Evolutionary conservation across 1,139 yeast genomes (phyloP), one percentile per base, ranked within the genome.

Genomic region (Candida sp.): DNA sequence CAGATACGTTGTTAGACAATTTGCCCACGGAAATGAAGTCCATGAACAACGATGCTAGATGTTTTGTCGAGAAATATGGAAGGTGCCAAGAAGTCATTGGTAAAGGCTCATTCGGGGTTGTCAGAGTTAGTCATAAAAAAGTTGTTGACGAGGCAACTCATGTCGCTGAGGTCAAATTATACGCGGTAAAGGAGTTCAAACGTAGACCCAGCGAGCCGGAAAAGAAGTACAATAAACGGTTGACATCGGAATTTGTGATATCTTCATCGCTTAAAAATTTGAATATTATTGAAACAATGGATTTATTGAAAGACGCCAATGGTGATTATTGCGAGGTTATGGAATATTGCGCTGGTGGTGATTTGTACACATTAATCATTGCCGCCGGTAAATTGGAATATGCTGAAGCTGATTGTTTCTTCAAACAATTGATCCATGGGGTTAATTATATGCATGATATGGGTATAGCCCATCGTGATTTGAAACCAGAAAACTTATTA

Each of bases 281-380:
- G 34, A 73, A 74, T 51, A 90, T 93, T 57, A 89, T 91, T 47
- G 85, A 83, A 53, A 89, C 97, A 0, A 75, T 87, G 49, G 99
- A 93, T 61, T 69, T 93, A 43, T 75, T 91, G 64, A 87, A 87
- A 62, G 97, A 91, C 64, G 88, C 91, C 21, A 86, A 87, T 54
- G 96, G 96, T 33, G 96, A 87, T 54, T 93, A 86, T 63, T 90
- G 95, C 62, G 97, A 90, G 66, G 97, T 93, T 40, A 89, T 93
- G 97, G 97, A 93, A 67, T 93, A 81, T 57, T 93, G 98, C 61
- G 79, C 91, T 1, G 98, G 97, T 33, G 99, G 99, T 43, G 98
- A 93, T 62, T 70, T 93, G 48, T 93, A 87, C 63, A 84, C 96
- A 1, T 71, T 90, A 46, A 87, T 93, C 52, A 79, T 89, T 43